Conservation (phyloP, 1,139 yeast genomes). For the Diutina pseudorugosa region DNA sequence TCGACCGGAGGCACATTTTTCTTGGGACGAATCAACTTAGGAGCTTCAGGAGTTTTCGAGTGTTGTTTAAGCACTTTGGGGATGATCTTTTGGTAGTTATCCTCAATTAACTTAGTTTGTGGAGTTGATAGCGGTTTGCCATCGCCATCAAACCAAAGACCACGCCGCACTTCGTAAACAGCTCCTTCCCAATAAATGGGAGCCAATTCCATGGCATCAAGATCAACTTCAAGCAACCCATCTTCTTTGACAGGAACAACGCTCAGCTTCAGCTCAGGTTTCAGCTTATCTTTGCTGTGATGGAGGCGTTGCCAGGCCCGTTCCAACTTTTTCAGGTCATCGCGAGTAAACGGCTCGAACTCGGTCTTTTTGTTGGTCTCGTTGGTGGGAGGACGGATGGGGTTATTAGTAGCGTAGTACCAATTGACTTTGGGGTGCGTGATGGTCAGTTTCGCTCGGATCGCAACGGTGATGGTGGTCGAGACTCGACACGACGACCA, state of each 20-base stretch:
- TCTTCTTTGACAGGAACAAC: constrained; percentile 37
- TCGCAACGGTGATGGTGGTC: background rate
- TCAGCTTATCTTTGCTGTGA: constrained; percentile 21
- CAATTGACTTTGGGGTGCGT: constrained; percentile 25
- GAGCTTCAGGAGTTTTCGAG: constrained; percentile 4
- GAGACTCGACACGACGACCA: background rate
- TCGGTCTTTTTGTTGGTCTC: constrained; percentile 30
- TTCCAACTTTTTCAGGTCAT: constrained; percentile 62
- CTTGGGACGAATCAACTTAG: background rate
- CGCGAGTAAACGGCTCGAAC: constrained; percentile 44
- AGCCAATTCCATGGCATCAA: constrained; percentile 36
- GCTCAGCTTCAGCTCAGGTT: too few species aligned
- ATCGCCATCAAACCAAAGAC: constrained; percentile 65
- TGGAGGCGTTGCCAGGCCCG: constrained; percentile 40
- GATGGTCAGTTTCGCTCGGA: background rate
- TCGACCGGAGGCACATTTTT: background rate
- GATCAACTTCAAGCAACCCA: constrained; percentile 58
- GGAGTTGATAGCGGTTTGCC: constrained; percentile 46
- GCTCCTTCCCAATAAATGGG: constrained; percentile 94
- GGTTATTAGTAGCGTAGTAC: constrained; percentile 79
- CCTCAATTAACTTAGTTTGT: constrained; percentile 49
- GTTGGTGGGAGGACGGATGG: constrained; percentile 54
- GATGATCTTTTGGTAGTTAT: constrained; percentile 27
- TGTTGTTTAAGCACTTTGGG: constrained; percentile 10
- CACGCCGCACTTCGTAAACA: constrained; percentile 68